Conservation (phyloP, 495 filamentous ascomycete species). For the Xylaria palmicola region DNA sequence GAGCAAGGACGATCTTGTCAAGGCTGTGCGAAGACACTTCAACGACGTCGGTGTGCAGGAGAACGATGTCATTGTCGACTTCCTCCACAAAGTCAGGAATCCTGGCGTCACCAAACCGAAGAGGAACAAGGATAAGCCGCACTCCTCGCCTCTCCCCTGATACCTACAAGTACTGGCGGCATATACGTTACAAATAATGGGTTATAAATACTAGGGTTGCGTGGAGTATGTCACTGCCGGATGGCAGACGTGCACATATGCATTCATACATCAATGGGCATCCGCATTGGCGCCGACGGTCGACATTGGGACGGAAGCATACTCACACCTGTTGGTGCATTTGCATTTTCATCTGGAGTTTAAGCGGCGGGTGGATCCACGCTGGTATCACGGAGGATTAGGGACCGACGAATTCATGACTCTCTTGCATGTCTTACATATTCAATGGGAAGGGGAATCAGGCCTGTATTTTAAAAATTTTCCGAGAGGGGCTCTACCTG, state of each 20-base stretch:
- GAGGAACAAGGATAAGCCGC: constrained; percentile 28
- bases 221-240: constrained; percentile 13
- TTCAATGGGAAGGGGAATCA: constrained; percentile 9
- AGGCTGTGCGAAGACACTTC: constrained; percentile 84
- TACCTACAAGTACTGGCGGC: constrained; percentile 6
- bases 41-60: constrained; percentile 81
- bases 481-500: too few species aligned
- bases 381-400: constrained; percentile 21
- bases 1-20: constrained; percentile 75
- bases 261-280: neutral
- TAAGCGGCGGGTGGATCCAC: constrained; percentile 22
- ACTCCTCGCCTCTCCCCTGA: constrained; percentile 33
- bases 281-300: neutral
- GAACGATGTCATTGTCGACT: constrained; percentile 83
- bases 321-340: constrained; percentile 8
- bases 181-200: constrained; percentile 25
- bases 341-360: constrained; percentile 34
- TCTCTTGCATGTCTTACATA: constrained; percentile 6
- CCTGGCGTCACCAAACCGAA: constrained; percentile 34
- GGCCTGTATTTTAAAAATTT: constrained; percentile 4
- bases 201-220: constrained; percentile 17
- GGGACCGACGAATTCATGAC: constrained; percentile 16
- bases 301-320: constrained; percentile 6
- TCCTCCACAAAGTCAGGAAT: constrained; percentile 74
- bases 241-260: constrained; percentile 19